Evolutionary conservation across 2,329 filamentous ascomycete genomes (phyloP).

Genomic region (Plenodomus tracheiphilus): DNA sequence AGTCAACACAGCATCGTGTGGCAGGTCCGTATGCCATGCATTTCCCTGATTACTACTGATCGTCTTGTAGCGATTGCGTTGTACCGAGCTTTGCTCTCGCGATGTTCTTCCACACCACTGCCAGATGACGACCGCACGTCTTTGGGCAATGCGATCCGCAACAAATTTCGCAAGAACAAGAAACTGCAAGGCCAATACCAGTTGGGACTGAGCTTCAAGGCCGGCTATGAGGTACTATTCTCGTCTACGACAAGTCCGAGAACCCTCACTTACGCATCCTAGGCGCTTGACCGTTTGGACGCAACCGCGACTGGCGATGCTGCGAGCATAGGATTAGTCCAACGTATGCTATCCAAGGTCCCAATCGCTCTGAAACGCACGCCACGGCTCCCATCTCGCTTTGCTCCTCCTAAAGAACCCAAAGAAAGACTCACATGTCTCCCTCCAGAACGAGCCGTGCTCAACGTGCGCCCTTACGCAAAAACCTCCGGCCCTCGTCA

Average conservation of each 20-base stretch:
- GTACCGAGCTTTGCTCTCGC: constrained; percentile 69
- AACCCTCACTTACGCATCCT: constrained; percentile 10
- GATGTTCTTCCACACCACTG: constrained; percentile 59
- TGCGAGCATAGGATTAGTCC: constrained; percentile 24
- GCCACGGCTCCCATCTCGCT: constrained; percentile 8
- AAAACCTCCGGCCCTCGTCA: constrained; percentile 58
- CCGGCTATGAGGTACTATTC: constrained; percentile 65
- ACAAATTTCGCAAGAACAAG: constrained; percentile 64
- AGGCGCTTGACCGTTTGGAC: constrained; percentile 51
- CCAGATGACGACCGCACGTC: constrained; percentile 56
- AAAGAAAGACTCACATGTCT: constrained; percentile 33
- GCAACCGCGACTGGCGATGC: constrained; percentile 40
- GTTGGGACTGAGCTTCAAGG: constrained; percentile 63
- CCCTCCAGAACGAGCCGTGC: constrained; percentile 46
- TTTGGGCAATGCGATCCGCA: constrained; percentile 62
- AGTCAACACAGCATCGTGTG: constrained; percentile 55
- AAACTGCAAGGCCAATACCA: constrained; percentile 62
- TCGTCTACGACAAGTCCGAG: background rate
- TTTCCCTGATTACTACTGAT: background rate
- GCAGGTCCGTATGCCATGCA: constrained; percentile 49
- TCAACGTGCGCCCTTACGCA: constrained; percentile 56
- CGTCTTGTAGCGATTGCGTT: constrained; percentile 64
- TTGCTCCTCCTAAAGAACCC: constrained; percentile 9
- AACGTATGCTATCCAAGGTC: constrained; percentile 42
- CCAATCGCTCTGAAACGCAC: constrained; percentile 42